Evolutionary conservation across 2,329 filamentous ascomycete species (phyloP).

Genomic region (Alternaria brassicae): DNA sequence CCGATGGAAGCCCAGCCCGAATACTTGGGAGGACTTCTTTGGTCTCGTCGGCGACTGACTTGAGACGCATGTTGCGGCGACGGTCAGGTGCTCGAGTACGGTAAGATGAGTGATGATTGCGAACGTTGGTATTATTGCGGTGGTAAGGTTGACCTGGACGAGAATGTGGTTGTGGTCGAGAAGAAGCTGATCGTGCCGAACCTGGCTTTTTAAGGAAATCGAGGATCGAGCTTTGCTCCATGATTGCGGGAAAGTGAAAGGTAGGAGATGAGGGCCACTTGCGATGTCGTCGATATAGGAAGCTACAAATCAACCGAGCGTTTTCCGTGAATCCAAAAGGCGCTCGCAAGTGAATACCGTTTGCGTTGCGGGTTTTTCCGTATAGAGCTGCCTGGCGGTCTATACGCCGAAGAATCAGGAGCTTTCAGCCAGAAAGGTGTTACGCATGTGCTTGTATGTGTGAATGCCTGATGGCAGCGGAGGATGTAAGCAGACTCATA

Average conservation of each 20-base stretch:
- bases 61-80: constrained; percentile 33
- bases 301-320: neutral
- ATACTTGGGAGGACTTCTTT: constrained; percentile 31
- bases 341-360: neutral
- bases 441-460: neutral
- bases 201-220: constrained; percentile 25
- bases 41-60: constrained; percentile 36
- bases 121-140: constrained; percentile 7
- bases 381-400: neutral
- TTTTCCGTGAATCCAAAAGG: neutral
- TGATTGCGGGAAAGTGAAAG: constrained; percentile 9
- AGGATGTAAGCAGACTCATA: neutral
- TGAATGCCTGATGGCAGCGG: neutral
- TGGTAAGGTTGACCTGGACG: constrained; percentile 29
- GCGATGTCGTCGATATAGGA: neutral
- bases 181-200: constrained; percentile 6
- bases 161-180: constrained; percentile 16
- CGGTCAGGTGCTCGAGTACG: constrained; percentile 24
- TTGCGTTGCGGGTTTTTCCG: neutral
- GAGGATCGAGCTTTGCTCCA: constrained; percentile 35
- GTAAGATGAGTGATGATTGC: neutral
- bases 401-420: neutral
- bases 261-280: too few relatives aligned
- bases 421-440: neutral
- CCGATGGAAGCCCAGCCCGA: constrained; percentile 20